These are phyloP conservation scores for Nyssa sinensis DNA, from an alignment of 148 eudicot genomes.

Conservation along the genomic window DNA sequence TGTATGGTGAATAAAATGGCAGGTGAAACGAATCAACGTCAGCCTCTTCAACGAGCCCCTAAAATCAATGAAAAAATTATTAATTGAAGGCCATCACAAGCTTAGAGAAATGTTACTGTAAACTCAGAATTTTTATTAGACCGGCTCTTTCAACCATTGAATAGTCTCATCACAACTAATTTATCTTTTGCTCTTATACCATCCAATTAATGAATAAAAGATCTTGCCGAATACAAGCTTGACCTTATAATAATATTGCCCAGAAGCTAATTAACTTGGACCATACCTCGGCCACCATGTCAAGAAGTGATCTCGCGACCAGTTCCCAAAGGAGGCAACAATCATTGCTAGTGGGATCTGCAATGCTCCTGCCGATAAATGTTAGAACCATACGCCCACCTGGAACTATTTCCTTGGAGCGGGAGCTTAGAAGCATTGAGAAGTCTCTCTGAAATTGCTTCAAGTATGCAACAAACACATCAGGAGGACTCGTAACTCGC, in stretches of 20 bases:
- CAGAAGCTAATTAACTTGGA: too few species aligned
- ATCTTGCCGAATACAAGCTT: too few species aligned
- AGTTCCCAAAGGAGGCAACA: constrained; percentile 19
- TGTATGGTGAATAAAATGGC: constrained; percentile 36
- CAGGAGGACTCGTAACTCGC: constrained; percentile 32
- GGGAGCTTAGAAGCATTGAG: constrained; percentile 35
- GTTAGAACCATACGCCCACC: constrained; percentile 53
- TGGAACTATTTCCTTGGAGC: constrained; percentile 41
- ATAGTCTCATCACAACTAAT: too few species aligned
- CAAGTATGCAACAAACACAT: constrained; percentile 38
- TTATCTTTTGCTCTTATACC: too few species aligned
- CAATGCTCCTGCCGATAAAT: constrained; percentile 26
- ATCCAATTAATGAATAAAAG: too few species aligned
- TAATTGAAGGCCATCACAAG: too few species aligned
- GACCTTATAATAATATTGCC: too few species aligned
- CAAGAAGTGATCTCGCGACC: constrained; percentile 23
- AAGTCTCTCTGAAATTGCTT: constrained; percentile 49
- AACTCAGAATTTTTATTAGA: neutral
- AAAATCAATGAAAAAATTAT: neutral
- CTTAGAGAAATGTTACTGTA: too few species aligned
- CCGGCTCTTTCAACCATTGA: too few species aligned
- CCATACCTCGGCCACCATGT: constrained; percentile 38
- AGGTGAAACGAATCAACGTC: constrained; percentile 35
- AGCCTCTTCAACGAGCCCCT: constrained; percentile 34
- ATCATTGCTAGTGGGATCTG: constrained; percentile 16